Percentiles rank a stretch among this genome's conserved stretches.
Evolutionary conservation across 768 basidiomycete species (phyloP).

Genomic region (Termitomyces titanicus): DNA sequence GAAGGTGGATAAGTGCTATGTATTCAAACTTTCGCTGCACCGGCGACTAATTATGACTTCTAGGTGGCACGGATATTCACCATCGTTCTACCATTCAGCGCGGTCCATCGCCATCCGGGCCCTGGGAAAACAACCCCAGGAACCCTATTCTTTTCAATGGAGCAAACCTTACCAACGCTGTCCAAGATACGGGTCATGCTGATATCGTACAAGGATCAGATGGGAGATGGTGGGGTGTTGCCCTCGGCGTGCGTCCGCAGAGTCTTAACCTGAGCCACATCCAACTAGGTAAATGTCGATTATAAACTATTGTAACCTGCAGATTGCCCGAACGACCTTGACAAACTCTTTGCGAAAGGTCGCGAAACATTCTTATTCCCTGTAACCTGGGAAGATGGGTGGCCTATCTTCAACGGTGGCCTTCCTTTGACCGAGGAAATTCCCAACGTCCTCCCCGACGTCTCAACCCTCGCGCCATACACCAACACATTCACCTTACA

Average conservation of each 20-base stretch:
- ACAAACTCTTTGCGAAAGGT: constrained; percentile 16
- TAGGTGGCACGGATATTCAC: constrained; percentile 31
- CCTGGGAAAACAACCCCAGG: constrained; percentile 36
- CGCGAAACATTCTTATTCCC: constrained; percentile 39
- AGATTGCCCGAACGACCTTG: background rate
- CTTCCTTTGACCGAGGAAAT: constrained; percentile 28
- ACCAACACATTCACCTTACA: constrained; percentile 24
- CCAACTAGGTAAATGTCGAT: constrained; percentile 27
- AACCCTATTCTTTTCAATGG: constrained; percentile 40
- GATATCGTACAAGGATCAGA: constrained; percentile 32
- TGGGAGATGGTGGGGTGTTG: constrained; percentile 38
- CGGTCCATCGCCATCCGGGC: constrained; percentile 33
- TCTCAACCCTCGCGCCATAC: constrained; percentile 21
- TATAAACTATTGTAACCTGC: background rate
- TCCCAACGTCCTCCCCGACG: constrained; percentile 24
- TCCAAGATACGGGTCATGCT: constrained; percentile 36
- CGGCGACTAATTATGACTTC: background rate
- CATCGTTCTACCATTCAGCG: constrained; percentile 37
- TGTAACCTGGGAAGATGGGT: constrained; percentile 34
- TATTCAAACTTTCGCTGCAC: background rate
- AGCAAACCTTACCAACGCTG: constrained; percentile 27
- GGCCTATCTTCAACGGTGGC: constrained; percentile 34
- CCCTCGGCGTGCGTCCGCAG: constrained; percentile 36
- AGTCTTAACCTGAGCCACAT: constrained; percentile 27
- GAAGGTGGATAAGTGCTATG: constrained; percentile 25